Percentiles rank a stretch among this genome's conserved stretches.
phyloP scores from a whole-genome alignment of 83 land plant genomes.

The Diphasiastrum complanatum region DNA sequence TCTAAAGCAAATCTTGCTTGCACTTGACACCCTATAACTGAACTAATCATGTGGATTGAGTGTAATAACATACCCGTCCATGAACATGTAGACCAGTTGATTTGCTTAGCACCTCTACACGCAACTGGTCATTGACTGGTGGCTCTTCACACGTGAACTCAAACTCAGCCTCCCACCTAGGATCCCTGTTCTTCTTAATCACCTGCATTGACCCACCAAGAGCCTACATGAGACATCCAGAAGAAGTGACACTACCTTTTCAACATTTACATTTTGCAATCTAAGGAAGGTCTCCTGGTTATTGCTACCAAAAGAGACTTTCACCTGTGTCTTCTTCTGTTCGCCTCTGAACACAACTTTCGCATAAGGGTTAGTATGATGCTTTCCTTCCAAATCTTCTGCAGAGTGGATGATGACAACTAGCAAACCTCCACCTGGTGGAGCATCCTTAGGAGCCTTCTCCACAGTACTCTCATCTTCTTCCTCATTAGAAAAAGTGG shows the following conservation, averaged over 20 bases:
- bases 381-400: slow-evolving; percentile 81
- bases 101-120: slow-evolving; percentile 61
- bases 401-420: slow-evolving; percentile 67
- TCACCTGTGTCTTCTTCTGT: slow-evolving; percentile 70
- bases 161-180: slow-evolving; percentile 75
- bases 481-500: slow-evolving; percentile 13
- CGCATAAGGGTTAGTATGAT: slow-evolving; percentile 86
- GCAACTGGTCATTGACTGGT: slow-evolving; percentile 54
- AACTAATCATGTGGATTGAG: no score
- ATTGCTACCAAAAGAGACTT: slow-evolving; percentile 4
- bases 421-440: slow-evolving; percentile 69
- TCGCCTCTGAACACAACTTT: slow-evolving; percentile 72
- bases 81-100: slow-evolving; percentile 21
- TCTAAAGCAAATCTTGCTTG: no score
- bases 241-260: not conserved
- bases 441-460: slow-evolving; percentile 42
- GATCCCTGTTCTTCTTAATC: slow-evolving; percentile 79
- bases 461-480: slow-evolving; percentile 24
- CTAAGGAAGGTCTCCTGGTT: not conserved
- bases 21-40: no score
- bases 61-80: slow-evolving; percentile 22
- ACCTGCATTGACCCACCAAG: slow-evolving; percentile 31
- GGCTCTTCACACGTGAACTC: slow-evolving; percentile 53
- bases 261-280: not conserved
- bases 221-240: not conserved